phyloP scores from a whole-genome alignment of 148 eudicot species.

The Rhododendron molle region DNA sequence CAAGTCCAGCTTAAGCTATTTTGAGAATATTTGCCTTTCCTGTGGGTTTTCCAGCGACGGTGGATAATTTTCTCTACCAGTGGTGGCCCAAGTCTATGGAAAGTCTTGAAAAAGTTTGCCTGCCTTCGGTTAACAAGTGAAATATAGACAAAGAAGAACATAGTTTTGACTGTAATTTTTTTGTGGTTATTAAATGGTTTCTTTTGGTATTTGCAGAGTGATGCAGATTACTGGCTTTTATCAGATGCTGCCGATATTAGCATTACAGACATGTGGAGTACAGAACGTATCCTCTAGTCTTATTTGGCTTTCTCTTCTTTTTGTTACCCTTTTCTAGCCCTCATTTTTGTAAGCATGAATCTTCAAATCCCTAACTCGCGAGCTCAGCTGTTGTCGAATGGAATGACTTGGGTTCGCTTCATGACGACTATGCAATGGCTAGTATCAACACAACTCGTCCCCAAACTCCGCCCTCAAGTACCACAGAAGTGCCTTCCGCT shows the following conservation, averaged over 20 bases:
- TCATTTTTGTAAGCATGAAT: not conserved
- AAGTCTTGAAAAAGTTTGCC: not conserved
- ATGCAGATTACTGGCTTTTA: conserved; percentile 89
- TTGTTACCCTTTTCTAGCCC: not conserved
- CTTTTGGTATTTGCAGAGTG: conserved; percentile 51
- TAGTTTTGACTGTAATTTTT: not conserved
- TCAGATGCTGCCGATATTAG: conserved; percentile 85
- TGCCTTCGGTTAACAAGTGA: not conserved
- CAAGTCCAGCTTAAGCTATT: not conserved
- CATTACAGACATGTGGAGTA: conserved; percentile 89
- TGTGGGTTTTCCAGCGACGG: not conserved
- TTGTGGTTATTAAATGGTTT: not conserved
- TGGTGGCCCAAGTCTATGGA: not conserved
- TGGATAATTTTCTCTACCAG: not conserved
- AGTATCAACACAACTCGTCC: conserved; percentile 42
- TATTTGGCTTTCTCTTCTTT: not conserved
- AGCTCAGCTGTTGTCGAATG: conserved; percentile 64
- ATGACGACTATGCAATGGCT: conserved; percentile 42
- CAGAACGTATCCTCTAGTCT: conserved; percentile 67
- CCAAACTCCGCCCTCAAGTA: conserved; percentile 50
- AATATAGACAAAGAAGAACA: not conserved
- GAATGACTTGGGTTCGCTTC: conserved; percentile 48
- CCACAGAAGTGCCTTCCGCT: conserved; percentile 27
- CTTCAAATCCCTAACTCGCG: conserved; percentile 35
- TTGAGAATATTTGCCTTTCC: not conserved